Evolutionary conservation across 73 alveolate genomes (phyloP).

Genomic region (Symbiodinium pilosum): DNA sequence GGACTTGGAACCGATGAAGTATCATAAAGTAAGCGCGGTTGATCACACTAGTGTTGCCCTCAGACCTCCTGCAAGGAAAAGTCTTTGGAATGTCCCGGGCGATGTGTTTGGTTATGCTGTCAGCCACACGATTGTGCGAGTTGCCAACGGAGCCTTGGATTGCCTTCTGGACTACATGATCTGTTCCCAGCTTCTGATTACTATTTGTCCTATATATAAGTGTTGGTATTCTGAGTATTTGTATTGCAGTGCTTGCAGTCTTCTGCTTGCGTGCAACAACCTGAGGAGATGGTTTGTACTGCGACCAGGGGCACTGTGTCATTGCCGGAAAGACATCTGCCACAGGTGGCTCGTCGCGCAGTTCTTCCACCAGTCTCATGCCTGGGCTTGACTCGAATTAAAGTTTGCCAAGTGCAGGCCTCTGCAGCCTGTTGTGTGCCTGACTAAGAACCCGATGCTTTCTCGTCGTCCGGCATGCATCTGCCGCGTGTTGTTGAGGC

Average conservation of each 20-base stretch:
- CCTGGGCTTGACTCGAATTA: too few relatives aligned
- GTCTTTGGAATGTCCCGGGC: neutral
- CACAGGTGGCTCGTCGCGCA: neutral
- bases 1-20: too few relatives aligned
- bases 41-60: too few relatives aligned
- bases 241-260: neutral
- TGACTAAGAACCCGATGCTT: neutral
- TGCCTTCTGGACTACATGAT: neutral
- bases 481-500: slow-evolving; percentile 26
- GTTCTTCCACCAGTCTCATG: too few relatives aligned
- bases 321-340: slow-evolving; percentile 9
- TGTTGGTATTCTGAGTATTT: neutral
- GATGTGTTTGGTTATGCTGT: slow-evolving; percentile 8
- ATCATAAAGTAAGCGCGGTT: too few relatives aligned
- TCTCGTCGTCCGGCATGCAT: neutral
- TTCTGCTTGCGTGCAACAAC: neutral
- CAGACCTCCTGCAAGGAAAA: neutral
- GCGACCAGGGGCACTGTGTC: slow-evolving; percentile 57
- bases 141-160: neutral
- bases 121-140: neutral
- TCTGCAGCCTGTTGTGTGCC: too few relatives aligned
- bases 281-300: slow-evolving; percentile 55
- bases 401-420: too few relatives aligned
- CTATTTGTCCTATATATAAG: too few relatives aligned
- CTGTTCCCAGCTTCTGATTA: too few relatives aligned